phyloP scores from a whole-genome alignment of 306 rosid genomes.

The Ceratonia siliqua region DNA sequence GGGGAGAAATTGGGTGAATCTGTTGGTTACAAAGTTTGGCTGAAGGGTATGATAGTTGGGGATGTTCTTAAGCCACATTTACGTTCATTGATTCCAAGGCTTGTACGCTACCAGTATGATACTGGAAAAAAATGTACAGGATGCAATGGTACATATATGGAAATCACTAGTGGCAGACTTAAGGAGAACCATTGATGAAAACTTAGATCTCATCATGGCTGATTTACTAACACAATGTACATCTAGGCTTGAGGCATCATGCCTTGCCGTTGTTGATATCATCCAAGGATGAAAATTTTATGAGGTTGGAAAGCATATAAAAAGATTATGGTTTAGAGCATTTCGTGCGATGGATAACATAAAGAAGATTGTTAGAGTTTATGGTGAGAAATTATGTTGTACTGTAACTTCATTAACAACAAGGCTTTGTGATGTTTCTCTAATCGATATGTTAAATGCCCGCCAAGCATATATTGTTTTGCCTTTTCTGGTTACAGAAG shows the following conservation, averaged over 20 bases:
- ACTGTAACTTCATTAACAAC: constrained; percentile 69
- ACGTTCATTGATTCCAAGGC: constrained; percentile 79
- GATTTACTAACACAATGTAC: constrained; percentile 85
- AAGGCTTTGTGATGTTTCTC: constrained; percentile 87
- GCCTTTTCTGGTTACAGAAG: constrained; percentile 85
- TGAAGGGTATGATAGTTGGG: constrained; percentile 96
- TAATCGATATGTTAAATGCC: constrained; percentile 71
- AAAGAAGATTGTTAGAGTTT: constrained; percentile 85
- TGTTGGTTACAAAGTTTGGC: constrained; percentile 95
- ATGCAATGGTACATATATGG: constrained; percentile 98
- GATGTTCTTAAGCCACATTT: constrained; percentile 88
- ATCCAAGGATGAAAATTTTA: constrained; percentile 83
- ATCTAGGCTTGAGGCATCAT: constrained; percentile 92
- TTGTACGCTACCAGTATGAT: constrained; percentile 95
- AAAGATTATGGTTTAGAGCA: constrained; percentile 78
- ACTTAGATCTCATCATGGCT: constrained; percentile 75
- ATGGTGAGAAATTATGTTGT: constrained; percentile 90
- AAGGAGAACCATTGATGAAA: constrained; percentile 88
- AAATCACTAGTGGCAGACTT: constrained; percentile 92
- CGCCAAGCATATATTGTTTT: constrained; percentile 79
- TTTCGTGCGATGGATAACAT: constrained; percentile 97
- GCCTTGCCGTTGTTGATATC: constrained; percentile 90
- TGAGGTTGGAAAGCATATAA: constrained; percentile 84
- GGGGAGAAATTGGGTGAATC: constrained; percentile 98
- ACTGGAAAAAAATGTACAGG: constrained; percentile 99